These are phyloP conservation scores for Fagopyrum tataricum DNA, from an alignment of 148 eudicot genomes.

Conservation along the genomic window DNA sequence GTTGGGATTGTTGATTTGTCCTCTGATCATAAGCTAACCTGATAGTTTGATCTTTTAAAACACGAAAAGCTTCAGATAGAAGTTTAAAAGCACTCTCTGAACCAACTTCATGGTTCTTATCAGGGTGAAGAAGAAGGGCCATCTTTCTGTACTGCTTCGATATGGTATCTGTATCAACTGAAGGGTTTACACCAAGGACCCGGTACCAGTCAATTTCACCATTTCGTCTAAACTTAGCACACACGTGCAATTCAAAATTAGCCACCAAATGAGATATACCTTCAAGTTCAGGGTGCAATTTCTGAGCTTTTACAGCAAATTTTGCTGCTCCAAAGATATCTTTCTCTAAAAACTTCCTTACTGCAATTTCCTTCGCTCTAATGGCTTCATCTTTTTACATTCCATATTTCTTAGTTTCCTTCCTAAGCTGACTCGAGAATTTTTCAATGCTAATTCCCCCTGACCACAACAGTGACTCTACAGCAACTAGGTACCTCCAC, in stretches of 20 bases:
- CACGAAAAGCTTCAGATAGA: conserved; percentile 13
- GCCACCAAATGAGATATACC: conserved; percentile 31
- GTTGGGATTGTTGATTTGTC: conserved; percentile 35
- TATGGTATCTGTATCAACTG: conserved; percentile 12
- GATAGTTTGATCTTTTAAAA: conserved; percentile 6
- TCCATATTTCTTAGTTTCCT: conserved; percentile 23
- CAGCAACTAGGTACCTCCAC: background rate
- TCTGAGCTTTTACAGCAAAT: conserved; percentile 36
- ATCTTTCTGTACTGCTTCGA: conserved; percentile 14
- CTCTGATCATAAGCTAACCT: conserved; percentile 56
- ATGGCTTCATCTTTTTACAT: conserved; percentile 46
- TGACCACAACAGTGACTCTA: background rate
- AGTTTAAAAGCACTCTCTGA: conserved; percentile 16
- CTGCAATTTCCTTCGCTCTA: conserved; percentile 37
- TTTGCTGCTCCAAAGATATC: conserved; percentile 31
- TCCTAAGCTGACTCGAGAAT: background rate
- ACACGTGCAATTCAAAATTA: conserved; percentile 26
- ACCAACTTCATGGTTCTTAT: conserved; percentile 14
- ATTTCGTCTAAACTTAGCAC: conserved; percentile 19
- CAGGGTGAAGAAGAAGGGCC: conserved; percentile 17
- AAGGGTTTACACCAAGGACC: conserved; percentile 10
- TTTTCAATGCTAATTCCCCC: background rate
- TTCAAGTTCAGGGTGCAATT: conserved; percentile 30
- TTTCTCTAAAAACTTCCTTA: conserved; percentile 26
- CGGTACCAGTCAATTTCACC: conserved; percentile 28